Conservation (phyloP, 78 protist species). For the Bigelowiella natans region DNA sequence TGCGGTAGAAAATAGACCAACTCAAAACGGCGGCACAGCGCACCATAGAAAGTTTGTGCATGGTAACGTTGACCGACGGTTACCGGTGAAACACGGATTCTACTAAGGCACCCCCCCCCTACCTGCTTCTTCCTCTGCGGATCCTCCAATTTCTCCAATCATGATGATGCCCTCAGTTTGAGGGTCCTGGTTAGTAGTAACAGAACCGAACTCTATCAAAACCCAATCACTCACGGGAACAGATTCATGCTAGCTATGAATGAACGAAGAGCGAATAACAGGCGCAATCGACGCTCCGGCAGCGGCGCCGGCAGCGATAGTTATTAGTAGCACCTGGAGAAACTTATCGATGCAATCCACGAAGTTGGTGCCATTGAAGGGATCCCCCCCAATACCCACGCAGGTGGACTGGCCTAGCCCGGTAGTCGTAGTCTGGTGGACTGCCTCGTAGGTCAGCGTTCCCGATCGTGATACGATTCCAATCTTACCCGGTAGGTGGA, state of each 20-base stretch:
- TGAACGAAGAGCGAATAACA: conserved; percentile 27
- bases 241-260: conserved; percentile 78
- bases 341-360: conserved; percentile 73
- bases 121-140: conserved; percentile 94
- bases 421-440: conserved; percentile 86
- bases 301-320: not conserved
- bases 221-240: not conserved
- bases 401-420: conserved; percentile 63
- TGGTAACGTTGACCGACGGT: too few relatives aligned
- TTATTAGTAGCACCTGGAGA: not conserved
- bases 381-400: conserved; percentile 54
- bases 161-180: conserved; percentile 70
- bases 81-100: too few relatives aligned
- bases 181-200: not conserved
- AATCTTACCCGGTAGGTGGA: conserved; percentile 87
- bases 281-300: not conserved
- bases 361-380: conserved; percentile 98
- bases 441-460: conserved; percentile 97
- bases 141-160: conserved; percentile 98
- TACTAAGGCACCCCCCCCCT: too few relatives aligned
- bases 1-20: too few relatives aligned
- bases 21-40: too few relatives aligned
- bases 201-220: not conserved
- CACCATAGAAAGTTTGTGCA: too few relatives aligned
- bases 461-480: conserved; percentile 94